phyloP scores from a whole-genome alignment of 352 stramenopile species.

The Pseudoperonospora humuli region DNA sequence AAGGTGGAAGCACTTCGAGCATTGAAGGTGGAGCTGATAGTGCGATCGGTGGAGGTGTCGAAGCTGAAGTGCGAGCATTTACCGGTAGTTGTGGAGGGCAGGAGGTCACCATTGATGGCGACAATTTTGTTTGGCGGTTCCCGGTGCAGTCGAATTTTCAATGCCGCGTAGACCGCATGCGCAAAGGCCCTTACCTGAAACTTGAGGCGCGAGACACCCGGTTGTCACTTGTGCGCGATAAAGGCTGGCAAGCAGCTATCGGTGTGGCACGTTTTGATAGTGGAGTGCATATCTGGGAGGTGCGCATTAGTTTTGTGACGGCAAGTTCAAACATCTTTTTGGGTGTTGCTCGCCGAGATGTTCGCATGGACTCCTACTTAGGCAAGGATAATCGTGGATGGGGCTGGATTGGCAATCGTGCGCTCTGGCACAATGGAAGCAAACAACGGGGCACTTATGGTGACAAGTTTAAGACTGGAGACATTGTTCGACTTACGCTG shows the following conservation, averaged over 20 bases:
- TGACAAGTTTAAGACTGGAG: slow-evolving; percentile 86
- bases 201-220: slow-evolving; percentile 82
- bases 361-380: slow-evolving; percentile 83
- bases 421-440: slow-evolving; percentile 86
- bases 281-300: slow-evolving; percentile 84
- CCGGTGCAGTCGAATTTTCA: slow-evolving; percentile 86
- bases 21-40: slow-evolving; percentile 41
- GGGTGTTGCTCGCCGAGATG: slow-evolving; percentile 74
- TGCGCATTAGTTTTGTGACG: slow-evolving; percentile 80
- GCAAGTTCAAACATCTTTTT: slow-evolving; percentile 89
- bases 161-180: slow-evolving; percentile 75
- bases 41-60: slow-evolving; percentile 47
- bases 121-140: slow-evolving; percentile 84
- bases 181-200: slow-evolving; percentile 84
- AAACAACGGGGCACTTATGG: slow-evolving; percentile 87
- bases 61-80: slow-evolving; percentile 81
- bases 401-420: slow-evolving; percentile 88
- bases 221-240: slow-evolving; percentile 77
- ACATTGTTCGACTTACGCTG: slow-evolving; percentile 76
- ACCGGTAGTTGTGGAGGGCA: slow-evolving; percentile 73
- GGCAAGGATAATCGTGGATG: slow-evolving; percentile 89
- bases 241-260: slow-evolving; percentile 85
- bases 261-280: slow-evolving; percentile 82
- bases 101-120: slow-evolving; percentile 80
- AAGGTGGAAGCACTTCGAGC: slow-evolving; percentile 36